Percentiles rank a stretch among this genome's conserved stretches.
These are phyloP conservation scores for Debaryomyces tyrocola DNA, from an alignment of 805 yeast species.

Conservation along the genomic window DNA sequence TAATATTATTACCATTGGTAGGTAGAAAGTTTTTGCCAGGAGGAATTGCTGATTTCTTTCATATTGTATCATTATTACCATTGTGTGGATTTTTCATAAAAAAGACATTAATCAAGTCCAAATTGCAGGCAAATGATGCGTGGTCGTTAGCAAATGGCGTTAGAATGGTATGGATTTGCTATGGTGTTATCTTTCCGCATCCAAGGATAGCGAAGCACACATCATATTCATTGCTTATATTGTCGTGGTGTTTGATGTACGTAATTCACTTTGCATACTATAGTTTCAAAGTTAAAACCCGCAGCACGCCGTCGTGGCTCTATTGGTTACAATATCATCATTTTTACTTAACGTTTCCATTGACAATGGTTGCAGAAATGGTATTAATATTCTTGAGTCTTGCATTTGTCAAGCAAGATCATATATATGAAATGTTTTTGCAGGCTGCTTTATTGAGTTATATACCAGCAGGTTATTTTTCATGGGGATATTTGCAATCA, in stretches of 20 bases:
- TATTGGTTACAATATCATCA: constrained; percentile 38
- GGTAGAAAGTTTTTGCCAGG: constrained; percentile 66
- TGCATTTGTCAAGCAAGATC: constrained; percentile 25
- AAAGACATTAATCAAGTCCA: constrained; percentile 13
- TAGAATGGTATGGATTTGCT: constrained; percentile 40
- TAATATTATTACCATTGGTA: constrained; percentile 60
- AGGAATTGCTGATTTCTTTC: constrained; percentile 68
- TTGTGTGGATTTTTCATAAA: constrained; percentile 21
- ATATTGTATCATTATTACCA: constrained; percentile 37
- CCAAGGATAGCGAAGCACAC: constrained; percentile 44
- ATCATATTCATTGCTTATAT: constrained; percentile 37
- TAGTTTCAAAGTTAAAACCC: constrained; percentile 35
- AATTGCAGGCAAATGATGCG: constrained; percentile 13
- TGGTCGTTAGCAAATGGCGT: constrained; percentile 30
- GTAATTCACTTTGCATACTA: constrained; percentile 35
- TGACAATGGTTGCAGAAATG: constrained; percentile 34
- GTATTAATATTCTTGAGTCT: constrained; percentile 35
- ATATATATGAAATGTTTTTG: constrained; percentile 24
- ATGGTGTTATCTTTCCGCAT: constrained; percentile 41
- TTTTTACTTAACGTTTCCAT: constrained; percentile 35
- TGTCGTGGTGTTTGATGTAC: constrained; percentile 35
- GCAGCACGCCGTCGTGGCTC: constrained; percentile 32
- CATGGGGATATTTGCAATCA: constrained; percentile 29
- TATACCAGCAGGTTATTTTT: constrained; percentile 35
- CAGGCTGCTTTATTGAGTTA: constrained; percentile 29